Conservation (phyloP, 306 rosid species). For the Castanea sativa region DNA sequence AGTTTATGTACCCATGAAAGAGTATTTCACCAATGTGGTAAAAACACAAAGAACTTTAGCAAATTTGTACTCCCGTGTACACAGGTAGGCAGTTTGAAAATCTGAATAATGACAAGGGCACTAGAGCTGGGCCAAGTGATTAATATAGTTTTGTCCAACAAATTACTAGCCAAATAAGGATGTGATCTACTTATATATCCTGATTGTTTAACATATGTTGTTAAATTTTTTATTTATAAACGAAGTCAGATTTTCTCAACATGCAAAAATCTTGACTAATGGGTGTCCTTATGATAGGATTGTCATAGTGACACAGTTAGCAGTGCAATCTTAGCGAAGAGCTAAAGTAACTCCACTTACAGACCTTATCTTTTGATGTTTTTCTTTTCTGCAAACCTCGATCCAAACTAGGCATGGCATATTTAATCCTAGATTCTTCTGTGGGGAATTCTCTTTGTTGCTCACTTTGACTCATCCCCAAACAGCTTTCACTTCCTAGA, state of each 20-base stretch:
- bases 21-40: no score
- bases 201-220: not conserved
- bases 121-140: not conserved
- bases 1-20: no score
- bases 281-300: not conserved
- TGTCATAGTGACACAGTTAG: not conserved
- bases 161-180: not conserved
- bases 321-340: not conserved
- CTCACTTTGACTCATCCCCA: constrained; percentile 16
- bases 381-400: constrained; percentile 48
- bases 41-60: not conserved
- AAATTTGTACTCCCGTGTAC: not conserved
- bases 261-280: not conserved
- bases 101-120: not conserved
- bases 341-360: constrained; percentile 13
- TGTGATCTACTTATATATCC: not conserved
- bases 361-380: constrained; percentile 45
- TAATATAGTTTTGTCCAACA: not conserved
- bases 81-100: not conserved
- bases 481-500: constrained; percentile 42
- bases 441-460: constrained; percentile 11
- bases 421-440: constrained; percentile 30
- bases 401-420: constrained; percentile 26
- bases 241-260: not conserved
- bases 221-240: not conserved